These are phyloP conservation scores for Hirschfeldia incana DNA, from an alignment of 345 rosid genomes.

Conservation along the genomic window DNA sequence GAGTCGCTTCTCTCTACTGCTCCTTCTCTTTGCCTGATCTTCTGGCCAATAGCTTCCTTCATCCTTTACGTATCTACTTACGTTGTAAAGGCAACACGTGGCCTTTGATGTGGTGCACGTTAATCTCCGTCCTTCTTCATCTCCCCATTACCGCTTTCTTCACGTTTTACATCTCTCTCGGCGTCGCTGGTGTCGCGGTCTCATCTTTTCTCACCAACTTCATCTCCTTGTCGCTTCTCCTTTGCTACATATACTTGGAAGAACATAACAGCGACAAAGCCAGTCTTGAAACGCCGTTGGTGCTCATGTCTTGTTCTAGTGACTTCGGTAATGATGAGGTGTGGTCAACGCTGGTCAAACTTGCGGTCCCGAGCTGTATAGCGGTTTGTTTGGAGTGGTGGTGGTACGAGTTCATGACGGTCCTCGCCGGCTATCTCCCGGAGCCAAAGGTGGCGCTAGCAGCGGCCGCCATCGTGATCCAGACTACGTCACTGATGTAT, in stretches of 20 bases:
- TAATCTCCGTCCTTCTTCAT: constrained; percentile 59
- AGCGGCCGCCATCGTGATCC: constrained; percentile 76
- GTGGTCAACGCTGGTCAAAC: constrained; percentile 61
- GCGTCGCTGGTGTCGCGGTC: constrained; percentile 74
- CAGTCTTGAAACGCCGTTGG: constrained; percentile 27
- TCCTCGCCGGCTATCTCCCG: constrained; percentile 65
- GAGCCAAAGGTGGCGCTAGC: constrained; percentile 63
- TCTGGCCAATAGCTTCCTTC: constrained; percentile 68
- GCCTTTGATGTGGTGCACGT: constrained; percentile 83
- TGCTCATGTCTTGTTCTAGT: constrained; percentile 3
- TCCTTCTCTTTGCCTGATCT: constrained; percentile 75
- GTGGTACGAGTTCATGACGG: constrained; percentile 97
- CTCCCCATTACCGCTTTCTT: constrained; percentile 56
- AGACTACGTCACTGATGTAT: constrained; percentile 83
- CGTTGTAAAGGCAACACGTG: constrained; percentile 82
- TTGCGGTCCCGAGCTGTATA: constrained; percentile 77
- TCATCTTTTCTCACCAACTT: constrained; percentile 66
- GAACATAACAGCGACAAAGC: constrained; percentile 13
- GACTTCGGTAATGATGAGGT: constrained; percentile 33
- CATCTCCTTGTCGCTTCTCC: constrained; percentile 55
- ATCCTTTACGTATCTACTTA: constrained; percentile 78
- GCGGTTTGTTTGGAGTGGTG: constrained; percentile 96
- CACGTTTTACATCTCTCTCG: constrained; percentile 57
- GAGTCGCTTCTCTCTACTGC: constrained; percentile 65
- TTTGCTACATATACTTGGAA: constrained; percentile 47